phyloP scores from a whole-genome alignment of 1,284 basidiomycete species.

The Pseudozyma thailandica region DNA sequence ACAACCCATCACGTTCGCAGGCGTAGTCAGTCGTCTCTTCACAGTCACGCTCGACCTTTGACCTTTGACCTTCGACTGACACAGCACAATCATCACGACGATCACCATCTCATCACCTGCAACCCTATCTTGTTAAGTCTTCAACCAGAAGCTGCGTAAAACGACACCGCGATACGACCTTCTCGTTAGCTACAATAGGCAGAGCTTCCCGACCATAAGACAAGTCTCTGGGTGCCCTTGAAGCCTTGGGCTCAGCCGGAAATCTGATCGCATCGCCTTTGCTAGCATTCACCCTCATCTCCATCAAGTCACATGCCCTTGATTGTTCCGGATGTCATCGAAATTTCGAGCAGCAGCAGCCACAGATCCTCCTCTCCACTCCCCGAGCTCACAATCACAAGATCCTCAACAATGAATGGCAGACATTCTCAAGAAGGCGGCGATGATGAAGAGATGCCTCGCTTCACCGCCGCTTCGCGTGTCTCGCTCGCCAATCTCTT shows the following conservation, averaged over 20 bases:
- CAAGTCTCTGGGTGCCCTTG: neutral
- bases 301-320: conserved; percentile 16
- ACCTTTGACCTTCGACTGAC: neutral
- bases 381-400: conserved; percentile 7
- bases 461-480: conserved; percentile 37
- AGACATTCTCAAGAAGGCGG: conserved; percentile 10
- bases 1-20: neutral
- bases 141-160: no score
- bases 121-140: no score
- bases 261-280: neutral
- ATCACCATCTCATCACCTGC: neutral
- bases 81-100: neutral
- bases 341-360: conserved; percentile 17
- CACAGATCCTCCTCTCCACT: conserved; percentile 36
- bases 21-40: neutral
- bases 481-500: conserved; percentile 46
- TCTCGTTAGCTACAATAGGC: no score
- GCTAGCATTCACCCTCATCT: neutral
- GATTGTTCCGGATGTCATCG: conserved; percentile 29
- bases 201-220: no score
- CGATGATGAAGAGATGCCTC: conserved; percentile 39
- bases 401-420: conserved; percentile 22
- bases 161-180: no score
- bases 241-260: neutral
- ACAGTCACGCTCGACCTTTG: neutral